phyloP scores from a whole-genome alignment of 75 land plant genomes.

The Larix kaempferi region DNA sequence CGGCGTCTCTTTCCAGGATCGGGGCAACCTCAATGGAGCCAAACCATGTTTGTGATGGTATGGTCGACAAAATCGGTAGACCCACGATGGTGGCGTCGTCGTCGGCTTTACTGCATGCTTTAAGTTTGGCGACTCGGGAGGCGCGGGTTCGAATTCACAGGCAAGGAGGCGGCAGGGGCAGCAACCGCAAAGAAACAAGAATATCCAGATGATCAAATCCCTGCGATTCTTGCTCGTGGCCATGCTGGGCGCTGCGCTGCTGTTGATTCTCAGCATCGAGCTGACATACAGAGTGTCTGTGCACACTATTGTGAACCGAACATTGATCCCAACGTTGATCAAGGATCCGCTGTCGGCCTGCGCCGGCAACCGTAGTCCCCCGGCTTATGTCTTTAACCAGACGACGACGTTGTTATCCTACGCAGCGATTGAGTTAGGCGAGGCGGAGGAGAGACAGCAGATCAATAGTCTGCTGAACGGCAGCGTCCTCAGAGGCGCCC shows the following conservation, averaged over 20 bases:
- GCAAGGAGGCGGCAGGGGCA: background rate
- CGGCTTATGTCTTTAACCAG: no score
- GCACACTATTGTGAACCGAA: background rate
- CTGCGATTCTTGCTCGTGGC: background rate
- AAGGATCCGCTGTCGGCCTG: background rate
- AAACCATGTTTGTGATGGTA: no score
- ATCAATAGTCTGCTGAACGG: conserved; percentile 27
- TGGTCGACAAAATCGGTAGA: no score
- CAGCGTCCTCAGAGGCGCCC: conserved; percentile 6
- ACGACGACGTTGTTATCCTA: conserved; percentile 33
- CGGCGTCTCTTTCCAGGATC: no score
- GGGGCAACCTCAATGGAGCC: no score
- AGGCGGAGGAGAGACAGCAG: conserved; percentile 20
- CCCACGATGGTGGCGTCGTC: no score
- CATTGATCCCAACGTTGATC: background rate
- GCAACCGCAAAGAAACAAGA: no score
- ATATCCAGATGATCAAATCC: background rate
- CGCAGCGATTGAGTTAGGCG: conserved; percentile 32
- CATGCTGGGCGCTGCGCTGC: background rate
- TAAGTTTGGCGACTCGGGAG: no score
- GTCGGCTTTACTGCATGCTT: no score
- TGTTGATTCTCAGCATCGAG: background rate
- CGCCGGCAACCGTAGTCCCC: conserved; percentile 1
- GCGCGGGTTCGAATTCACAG: background rate
- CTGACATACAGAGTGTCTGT: background rate